phyloP scores from a whole-genome alignment of 192 early-diverging fungal genomes.

The Entomortierella beljakovae region DNA sequence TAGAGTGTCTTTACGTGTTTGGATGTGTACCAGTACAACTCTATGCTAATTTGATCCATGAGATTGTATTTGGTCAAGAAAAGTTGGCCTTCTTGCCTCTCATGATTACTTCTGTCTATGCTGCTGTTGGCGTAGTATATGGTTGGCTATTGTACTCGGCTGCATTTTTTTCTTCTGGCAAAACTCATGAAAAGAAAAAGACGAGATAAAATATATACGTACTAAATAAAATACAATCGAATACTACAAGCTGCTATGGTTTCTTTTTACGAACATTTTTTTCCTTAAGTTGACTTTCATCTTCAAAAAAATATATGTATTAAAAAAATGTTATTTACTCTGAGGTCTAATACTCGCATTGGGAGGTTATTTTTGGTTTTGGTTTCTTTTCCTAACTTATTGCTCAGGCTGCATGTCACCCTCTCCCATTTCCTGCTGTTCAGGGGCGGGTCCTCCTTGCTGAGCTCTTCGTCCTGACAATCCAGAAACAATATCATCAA shows the following conservation, averaged over 20 bases:
- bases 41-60: conserved; percentile 68
- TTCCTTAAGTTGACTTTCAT: too few relatives aligned
- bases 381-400: conserved; percentile 4
- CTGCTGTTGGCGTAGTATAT: conserved; percentile 78
- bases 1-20: conserved; percentile 69
- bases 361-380: too few relatives aligned
- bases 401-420: conserved; percentile 56
- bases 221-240: neutral
- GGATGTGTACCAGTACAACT: conserved; percentile 66
- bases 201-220: conserved; percentile 1
- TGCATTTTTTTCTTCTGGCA: conserved; percentile 43
- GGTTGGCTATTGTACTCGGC: conserved; percentile 68
- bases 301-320: too few relatives aligned
- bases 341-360: too few relatives aligned
- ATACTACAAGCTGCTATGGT: neutral
- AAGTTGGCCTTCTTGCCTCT: conserved; percentile 83
- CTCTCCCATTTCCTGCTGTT: conserved; percentile 55
- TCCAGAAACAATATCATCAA: conserved; percentile 98
- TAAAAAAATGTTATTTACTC: too few relatives aligned
- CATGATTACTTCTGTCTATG: conserved; percentile 83
- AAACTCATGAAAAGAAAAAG: conserved; percentile 44
- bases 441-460: conserved; percentile 52
- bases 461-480: conserved; percentile 72
- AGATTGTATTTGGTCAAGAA: conserved; percentile 60
- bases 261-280: neutral